A percentile compares a stretch with the other conserved stretches of the same genome.
These are phyloP conservation scores for Climacium dendroides DNA, from an alignment of 225 moss, liverwort and hornwort species.

Conservation along the genomic window DNA sequence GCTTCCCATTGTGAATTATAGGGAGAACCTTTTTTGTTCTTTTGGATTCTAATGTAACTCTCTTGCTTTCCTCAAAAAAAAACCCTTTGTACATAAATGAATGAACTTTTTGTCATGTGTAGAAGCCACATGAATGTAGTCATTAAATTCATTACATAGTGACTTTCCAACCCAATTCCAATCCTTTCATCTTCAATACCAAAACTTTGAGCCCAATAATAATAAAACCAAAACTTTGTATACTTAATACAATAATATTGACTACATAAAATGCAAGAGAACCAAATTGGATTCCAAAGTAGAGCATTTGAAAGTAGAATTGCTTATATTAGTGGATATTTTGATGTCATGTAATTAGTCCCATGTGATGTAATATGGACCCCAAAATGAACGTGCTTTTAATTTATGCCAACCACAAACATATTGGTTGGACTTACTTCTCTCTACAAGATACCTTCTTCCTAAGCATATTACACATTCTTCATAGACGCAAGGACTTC, in stretches of 20 bases:
- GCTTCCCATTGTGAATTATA: rapidly evolving
- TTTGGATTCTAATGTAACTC: neutral
- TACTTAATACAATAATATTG: neutral
- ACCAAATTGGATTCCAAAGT: neutral
- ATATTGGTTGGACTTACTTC: no score
- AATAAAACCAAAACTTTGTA: no score
- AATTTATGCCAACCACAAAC: no score
- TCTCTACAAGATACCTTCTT: no score
- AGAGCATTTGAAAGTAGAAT: neutral
- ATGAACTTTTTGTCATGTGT: neutral
- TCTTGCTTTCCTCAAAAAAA: neutral
- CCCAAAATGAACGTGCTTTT: rapidly evolving
- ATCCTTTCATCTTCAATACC: rapidly evolving
- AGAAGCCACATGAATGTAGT: rapidly evolving
- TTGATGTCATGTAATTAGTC: neutral
- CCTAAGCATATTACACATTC: no score
- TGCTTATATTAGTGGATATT: neutral
- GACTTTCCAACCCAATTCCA: neutral
- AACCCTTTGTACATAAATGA: neutral
- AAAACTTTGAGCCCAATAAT: neutral
- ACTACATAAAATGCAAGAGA: neutral
- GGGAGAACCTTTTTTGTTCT: rapidly evolving
- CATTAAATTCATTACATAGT: neutral
- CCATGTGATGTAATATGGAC: no score
- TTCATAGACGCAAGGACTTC: no score